These are phyloP conservation scores for Colletotrichum horii DNA, from an alignment of 2,329 filamentous ascomycete species.

Conservation along the genomic window DNA sequence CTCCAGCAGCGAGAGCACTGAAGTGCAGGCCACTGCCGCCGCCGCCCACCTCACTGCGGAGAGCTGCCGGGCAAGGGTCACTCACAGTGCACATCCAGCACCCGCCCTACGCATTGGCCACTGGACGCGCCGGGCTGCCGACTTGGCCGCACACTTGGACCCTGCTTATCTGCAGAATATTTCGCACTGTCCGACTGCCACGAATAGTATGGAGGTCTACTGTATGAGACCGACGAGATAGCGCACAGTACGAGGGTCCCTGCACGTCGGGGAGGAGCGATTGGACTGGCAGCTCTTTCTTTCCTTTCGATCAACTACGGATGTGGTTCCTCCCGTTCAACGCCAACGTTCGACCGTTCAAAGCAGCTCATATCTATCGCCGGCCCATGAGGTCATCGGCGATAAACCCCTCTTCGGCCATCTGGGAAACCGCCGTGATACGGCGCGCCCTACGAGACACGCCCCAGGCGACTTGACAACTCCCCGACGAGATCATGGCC, in stretches of 20 bases:
- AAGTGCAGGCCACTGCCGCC: neutral
- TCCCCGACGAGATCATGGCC: neutral
- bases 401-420: neutral
- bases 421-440: neutral
- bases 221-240: rapidly evolving
- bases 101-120: neutral
- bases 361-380: neutral
- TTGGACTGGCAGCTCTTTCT: neutral
- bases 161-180: neutral
- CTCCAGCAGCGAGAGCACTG: neutral
- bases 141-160: neutral
- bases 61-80: neutral
- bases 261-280: neutral
- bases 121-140: neutral
- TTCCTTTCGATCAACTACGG: neutral
- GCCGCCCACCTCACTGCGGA: neutral
- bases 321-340: neutral
- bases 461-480: neutral
- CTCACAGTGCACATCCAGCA: neutral
- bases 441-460: neutral
- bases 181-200: neutral
- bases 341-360: neutral
- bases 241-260: neutral
- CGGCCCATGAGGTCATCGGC: neutral
- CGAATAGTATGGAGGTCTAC: rapidly evolving